These are phyloP conservation scores for Epithele typhae DNA, from an alignment of 768 basidiomycete species.

Conservation along the genomic window DNA sequence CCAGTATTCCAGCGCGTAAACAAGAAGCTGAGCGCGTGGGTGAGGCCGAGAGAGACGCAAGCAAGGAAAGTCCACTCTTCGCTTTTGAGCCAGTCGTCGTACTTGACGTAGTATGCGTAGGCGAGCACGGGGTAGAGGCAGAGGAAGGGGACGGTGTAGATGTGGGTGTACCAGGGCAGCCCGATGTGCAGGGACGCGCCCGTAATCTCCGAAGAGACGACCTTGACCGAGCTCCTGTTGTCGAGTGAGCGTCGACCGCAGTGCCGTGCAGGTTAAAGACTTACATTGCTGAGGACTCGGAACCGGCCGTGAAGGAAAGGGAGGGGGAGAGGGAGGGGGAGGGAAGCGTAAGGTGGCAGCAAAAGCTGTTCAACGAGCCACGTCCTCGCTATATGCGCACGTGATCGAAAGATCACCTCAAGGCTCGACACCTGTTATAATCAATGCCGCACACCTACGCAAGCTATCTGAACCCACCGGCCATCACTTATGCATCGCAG, in stretches of 20 bases:
- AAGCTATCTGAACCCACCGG: no score
- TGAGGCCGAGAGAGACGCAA: constrained; percentile 76
- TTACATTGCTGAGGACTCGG: constrained; percentile 1
- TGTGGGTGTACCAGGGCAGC: constrained; percentile 39
- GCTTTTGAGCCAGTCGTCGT: constrained; percentile 85
- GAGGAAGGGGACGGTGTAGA: constrained; percentile 78
- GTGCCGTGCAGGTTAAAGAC: not conserved
- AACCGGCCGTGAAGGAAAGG: not conserved
- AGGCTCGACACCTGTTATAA: no score
- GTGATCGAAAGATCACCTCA: no score
- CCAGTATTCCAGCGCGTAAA: constrained; percentile 85
- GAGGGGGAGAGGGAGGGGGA: not conserved
- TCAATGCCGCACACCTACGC: no score
- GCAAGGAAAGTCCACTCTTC: constrained; percentile 99
- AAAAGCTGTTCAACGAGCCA: not conserved
- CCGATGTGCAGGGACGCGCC: constrained; percentile 31
- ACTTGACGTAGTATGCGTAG: constrained; percentile 89
- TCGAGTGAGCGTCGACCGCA: not conserved
- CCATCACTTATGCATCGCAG: no score
- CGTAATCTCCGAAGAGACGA: constrained; percentile 32
- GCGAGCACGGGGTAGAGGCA: constrained; percentile 77
- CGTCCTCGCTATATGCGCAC: not conserved
- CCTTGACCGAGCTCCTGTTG: constrained; percentile 29
- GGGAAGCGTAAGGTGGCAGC: constrained; percentile 3
- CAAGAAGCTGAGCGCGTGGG: constrained; percentile 91